Conservation (phyloP, 2,329 filamentous ascomycete genomes). For the Venturia pyrina region DNA sequence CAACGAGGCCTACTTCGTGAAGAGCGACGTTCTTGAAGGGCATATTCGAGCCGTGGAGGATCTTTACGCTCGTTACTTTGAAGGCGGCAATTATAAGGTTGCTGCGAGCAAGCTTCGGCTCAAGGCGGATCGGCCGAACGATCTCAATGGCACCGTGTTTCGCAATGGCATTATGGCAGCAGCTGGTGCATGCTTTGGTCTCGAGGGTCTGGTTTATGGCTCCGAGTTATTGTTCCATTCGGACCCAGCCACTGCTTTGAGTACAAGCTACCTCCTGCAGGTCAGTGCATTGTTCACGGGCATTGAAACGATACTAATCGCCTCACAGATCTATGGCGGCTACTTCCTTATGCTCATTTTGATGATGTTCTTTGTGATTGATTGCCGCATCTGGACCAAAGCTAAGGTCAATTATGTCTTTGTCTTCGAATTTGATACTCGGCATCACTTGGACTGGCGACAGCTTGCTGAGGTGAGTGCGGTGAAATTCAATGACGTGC, state of each 20-base stretch:
- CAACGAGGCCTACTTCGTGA: constrained; percentile 82
- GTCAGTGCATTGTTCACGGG: constrained; percentile 21
- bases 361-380: constrained; percentile 73
- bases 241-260: constrained; percentile 19
- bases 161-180: constrained; percentile 42
- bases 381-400: constrained; percentile 71
- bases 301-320: not conserved
- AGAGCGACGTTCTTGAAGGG: constrained; percentile 72
- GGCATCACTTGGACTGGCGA: constrained; percentile 81
- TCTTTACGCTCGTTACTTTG: constrained; percentile 89
- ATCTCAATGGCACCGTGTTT: constrained; percentile 50
- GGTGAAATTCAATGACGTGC: not conserved
- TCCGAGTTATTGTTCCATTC: constrained; percentile 20
- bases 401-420: constrained; percentile 93
- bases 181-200: constrained; percentile 32
- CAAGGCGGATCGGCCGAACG: constrained; percentile 48
- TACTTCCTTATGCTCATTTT: constrained; percentile 79
- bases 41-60: constrained; percentile 78
- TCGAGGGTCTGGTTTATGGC: constrained; percentile 34
- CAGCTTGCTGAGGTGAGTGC: constrained; percentile 65
- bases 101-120: constrained; percentile 79
- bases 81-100: constrained; percentile 84
- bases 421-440: constrained; percentile 90
- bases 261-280: constrained; percentile 51
- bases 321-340: constrained; percentile 69